Percentiles rank a stretch among this genome's conserved stretches.
These are phyloP conservation scores for Dillenia turbinata DNA, from an alignment of 164 flowering plant genomes.

Conservation along the genomic window DNA sequence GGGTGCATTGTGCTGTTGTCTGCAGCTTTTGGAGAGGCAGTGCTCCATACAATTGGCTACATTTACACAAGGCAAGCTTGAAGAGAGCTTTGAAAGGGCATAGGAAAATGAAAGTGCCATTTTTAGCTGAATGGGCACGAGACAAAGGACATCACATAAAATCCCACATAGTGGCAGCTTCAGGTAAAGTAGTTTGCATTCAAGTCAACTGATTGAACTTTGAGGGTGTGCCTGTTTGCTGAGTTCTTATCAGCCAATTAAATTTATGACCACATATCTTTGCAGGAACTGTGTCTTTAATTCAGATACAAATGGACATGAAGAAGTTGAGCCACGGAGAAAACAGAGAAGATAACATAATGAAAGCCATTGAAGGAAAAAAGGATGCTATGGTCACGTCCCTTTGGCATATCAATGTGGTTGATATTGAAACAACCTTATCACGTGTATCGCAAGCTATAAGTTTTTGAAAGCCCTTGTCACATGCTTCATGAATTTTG, in stretches of 20 bases:
- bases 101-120: constrained; percentile 74
- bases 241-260: neutral
- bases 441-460: constrained; percentile 74
- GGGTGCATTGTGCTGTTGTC: neutral
- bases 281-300: constrained; percentile 74
- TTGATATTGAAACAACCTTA: constrained; percentile 79
- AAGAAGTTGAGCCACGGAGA: constrained; percentile 53
- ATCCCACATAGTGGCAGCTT: constrained; percentile 86
- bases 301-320: constrained; percentile 66
- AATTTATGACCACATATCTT: constrained; percentile 1
- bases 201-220: neutral
- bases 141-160: constrained; percentile 84
- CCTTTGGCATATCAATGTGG: constrained; percentile 91
- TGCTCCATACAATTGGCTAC: constrained; percentile 96
- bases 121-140: constrained; percentile 92
- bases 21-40: constrained; percentile 90
- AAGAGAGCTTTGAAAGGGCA: constrained; percentile 76
- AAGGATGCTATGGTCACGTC: constrained; percentile 73
- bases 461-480: constrained; percentile 15
- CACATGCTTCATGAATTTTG: neutral
- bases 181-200: constrained; percentile 39
- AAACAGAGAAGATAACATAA: constrained; percentile 48
- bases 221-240: neutral
- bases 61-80: constrained; percentile 88
- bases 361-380: constrained; percentile 61